These are phyloP conservation scores for Lathyrus oleraceus DNA, from an alignment of 306 rosid genomes.

Conservation along the genomic window DNA sequence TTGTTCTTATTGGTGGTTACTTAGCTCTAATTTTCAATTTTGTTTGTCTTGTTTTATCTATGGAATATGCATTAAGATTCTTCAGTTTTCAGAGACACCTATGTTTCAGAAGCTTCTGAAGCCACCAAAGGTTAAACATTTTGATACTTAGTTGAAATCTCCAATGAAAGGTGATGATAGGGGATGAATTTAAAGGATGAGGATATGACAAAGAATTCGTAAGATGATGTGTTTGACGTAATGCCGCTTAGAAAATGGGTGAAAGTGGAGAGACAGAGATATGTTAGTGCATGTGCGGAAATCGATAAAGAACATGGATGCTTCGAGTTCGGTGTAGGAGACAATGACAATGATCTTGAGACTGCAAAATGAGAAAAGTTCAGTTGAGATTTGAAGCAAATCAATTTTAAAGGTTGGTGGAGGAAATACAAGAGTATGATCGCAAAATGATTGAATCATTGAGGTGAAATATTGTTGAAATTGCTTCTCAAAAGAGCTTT, in stretches of 20 bases:
- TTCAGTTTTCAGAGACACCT: slow-evolving; percentile 33
- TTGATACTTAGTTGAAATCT: slow-evolving; percentile 14
- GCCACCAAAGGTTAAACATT: background rate
- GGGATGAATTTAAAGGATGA: background rate
- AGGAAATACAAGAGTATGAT: slow-evolving; percentile 58
- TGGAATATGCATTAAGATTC: slow-evolving; percentile 29
- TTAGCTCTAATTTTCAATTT: slow-evolving; percentile 40
- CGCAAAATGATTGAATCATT: slow-evolving; percentile 50
- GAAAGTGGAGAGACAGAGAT: slow-evolving; percentile 47
- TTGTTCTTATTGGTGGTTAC: slow-evolving; percentile 55
- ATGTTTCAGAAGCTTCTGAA: slow-evolving; percentile 12
- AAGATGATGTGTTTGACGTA: slow-evolving; percentile 52
- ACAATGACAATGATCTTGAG: slow-evolving; percentile 76
- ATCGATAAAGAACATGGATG: slow-evolving; percentile 72
- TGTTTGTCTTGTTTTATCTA: slow-evolving; percentile 49
- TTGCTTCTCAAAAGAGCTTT: slow-evolving; percentile 42
- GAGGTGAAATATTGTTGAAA: slow-evolving; percentile 42
- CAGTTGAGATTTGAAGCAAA: slow-evolving; percentile 57
- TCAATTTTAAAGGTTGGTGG: slow-evolving; percentile 61
- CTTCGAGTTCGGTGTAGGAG: slow-evolving; percentile 70
- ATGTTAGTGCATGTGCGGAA: slow-evolving; percentile 49
- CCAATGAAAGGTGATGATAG: slow-evolving; percentile 11
- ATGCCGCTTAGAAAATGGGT: slow-evolving; percentile 52
- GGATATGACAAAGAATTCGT: background rate
- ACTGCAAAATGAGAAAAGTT: slow-evolving; percentile 70